Base-by-base conservation (phyloP, 108 stramenopile species). In the Cyclotella sp. region DNA sequence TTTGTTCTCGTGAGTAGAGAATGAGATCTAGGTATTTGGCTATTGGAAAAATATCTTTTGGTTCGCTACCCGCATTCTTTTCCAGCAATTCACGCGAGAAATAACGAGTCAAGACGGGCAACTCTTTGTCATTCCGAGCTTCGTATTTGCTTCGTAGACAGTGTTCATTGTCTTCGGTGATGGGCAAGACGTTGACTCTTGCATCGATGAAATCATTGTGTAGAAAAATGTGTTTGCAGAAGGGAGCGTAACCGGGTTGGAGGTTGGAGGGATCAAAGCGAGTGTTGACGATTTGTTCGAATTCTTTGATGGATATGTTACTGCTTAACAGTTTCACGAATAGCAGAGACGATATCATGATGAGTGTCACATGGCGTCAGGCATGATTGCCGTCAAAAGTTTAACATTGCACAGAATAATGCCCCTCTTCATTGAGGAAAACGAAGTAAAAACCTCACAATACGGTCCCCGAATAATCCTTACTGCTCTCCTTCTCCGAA, bases 211-310 rank as follows among this genome's bases (percentile, higher is more conserved):
- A 94, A 68, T 91, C 88, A 71, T 97, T 97, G n/a, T 77, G 75
- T 30, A 99, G 52, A 72, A 99, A 99, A 7, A 99, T 29, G 69
- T 99, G 99, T 86, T 99, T 99, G 86, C 99, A 99, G 75, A 99
- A 99, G 42, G 98, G 95, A 9, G 99, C 99, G 75, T 99, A 99
- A 28, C 98, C 98, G 18, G 93, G 93, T 58, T 85, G 63, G 1
- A 98, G 87, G 13, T 74, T 27, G 45, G 73, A 19, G 40, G 85
- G 70, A 14, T 86, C 69, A 70, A 85, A 95, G 26, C 89, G 84
- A 9, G 64, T 76, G 68, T 95, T 95, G 62, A 85, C 92, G 60
- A 93, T 88, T 29, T 78, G 78, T 80, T 90, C 89, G 71, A 95
- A 93, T 69, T 91, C 63, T 24, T 72, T 74, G n/a, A 92, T 86